Base-by-base conservation (phyloP, 2,329 filamentous ascomycete genomes). In the Neofusicoccum sp. region DNA sequence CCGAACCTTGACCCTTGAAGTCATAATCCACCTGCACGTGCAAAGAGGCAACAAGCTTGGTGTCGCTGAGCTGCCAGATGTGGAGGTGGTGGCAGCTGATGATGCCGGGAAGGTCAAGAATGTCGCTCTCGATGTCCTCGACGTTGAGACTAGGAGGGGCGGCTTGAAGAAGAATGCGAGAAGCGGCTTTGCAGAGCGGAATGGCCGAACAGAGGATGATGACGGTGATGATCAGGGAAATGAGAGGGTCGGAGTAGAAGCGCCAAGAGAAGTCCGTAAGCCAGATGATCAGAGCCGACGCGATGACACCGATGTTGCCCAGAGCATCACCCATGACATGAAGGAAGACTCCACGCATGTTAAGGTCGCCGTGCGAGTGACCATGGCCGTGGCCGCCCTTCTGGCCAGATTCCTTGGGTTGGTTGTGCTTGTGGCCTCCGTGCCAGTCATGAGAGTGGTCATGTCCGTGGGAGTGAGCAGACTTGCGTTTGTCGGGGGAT, bases 51-150 rank as follows among this genome's bases (percentile, higher is more conserved):
- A 99, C 89, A 34, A 96, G 82, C 79, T 97, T 96, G 57, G 92
- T 95, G 72, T 98, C 93, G 14, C 90, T 96, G 34, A 99, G 84
- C 75, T 98, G 93, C 95, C 95, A 99, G 64, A 99, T 92, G 73
- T 99, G 95, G 24, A 99, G 83, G 73, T 99, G 93, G 76, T 99
- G 95, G 71, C 92, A 96, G 72, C 89, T 91, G 63, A 95, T 81
- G 49, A 99, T 89, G 43, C 93, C 93, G 0, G 89, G 89, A 5
- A 99, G 85, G 14, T 84, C 79, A 71, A 93, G 86, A 58, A 99
- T 96, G 72, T 99, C 95, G 66, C 93, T 88, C 66, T 91, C 90
- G 75, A 99, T 93, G 62, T 98, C 90, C 65, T 93, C 89, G 61
- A 97, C 86, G 67, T 88, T 88, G 68, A 99, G 87, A 58, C 93